These are phyloP conservation scores for Pseudoperonospora humuli DNA, from an alignment of 352 stramenopile genomes.

Conservation along the genomic window DNA sequence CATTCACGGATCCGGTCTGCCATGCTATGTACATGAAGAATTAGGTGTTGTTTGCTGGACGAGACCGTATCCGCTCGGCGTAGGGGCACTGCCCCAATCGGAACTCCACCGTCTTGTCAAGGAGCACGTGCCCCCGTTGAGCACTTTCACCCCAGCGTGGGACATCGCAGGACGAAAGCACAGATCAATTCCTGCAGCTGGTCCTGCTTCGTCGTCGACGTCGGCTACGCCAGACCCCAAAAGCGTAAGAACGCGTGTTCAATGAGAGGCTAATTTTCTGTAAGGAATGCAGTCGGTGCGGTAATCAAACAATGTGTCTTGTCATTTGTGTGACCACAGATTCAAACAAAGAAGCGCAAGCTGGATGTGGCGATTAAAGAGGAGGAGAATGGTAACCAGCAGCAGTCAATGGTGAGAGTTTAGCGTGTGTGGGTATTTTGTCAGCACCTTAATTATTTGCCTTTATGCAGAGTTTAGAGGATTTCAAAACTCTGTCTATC, in stretches of 20 bases:
- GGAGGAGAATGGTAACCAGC: conserved; percentile 10
- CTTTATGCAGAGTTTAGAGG: conserved; percentile 34
- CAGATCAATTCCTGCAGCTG: not conserved
- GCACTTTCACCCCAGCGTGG: conserved; percentile 41
- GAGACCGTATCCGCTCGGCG: conserved; percentile 49
- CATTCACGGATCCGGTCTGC: conserved; percentile 54
- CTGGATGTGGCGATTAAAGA: conserved; percentile 19
- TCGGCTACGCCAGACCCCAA: conserved; percentile 12
- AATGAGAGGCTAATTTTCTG: conserved; percentile 17
- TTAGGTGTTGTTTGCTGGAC: conserved; percentile 62
- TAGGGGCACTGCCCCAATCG: conserved; percentile 16
- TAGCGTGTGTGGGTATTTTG: not conserved
- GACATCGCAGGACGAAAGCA: conserved; percentile 1
- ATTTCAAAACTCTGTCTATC: conserved; percentile 64
- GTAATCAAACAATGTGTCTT: not conserved
- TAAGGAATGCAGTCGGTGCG: not conserved
- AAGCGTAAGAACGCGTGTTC: conserved; percentile 25
- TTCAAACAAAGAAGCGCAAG: conserved; percentile 41
- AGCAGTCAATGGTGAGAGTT: conserved; percentile 28
- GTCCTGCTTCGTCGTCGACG: not conserved
- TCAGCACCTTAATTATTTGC: not conserved
- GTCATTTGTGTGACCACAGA: conserved; percentile 5
- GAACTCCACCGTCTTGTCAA: conserved; percentile 40
- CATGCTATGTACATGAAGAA: conserved; percentile 57
- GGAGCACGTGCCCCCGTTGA: conserved; percentile 58